Conservation (phyloP, 2,329 filamentous ascomycete genomes). For the Paecilomyces fulvus region DNA sequence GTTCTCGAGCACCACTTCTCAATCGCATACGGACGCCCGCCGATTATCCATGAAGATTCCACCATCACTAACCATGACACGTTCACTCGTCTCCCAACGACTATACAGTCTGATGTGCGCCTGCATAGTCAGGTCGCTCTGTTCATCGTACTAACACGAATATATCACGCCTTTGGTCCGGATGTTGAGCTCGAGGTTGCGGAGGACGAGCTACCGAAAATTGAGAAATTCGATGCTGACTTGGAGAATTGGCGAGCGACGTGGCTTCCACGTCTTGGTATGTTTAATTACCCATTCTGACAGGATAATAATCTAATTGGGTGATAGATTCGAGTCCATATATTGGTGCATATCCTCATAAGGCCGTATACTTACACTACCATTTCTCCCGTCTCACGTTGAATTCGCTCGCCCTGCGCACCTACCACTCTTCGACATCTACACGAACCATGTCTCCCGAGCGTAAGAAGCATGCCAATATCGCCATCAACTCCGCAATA, state of each 20-base stretch:
- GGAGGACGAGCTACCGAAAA: slow-evolving; percentile 30
- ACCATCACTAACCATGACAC: slow-evolving; percentile 29
- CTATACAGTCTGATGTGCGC: slow-evolving; percentile 27
- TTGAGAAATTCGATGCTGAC: slow-evolving; percentile 33
- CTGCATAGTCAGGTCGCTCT: slow-evolving; percentile 36
- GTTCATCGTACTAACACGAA: slow-evolving; percentile 37
- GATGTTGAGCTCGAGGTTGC: slow-evolving; percentile 35
- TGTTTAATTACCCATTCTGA: background rate
- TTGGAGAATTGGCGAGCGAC: slow-evolving; percentile 29
- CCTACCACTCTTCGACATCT: slow-evolving; percentile 32
- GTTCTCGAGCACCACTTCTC: slow-evolving; percentile 37
- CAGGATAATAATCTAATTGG: background rate
- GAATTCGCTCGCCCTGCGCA: slow-evolving; percentile 42
- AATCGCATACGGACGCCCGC: slow-evolving; percentile 36
- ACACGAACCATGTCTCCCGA: slow-evolving; percentile 35
- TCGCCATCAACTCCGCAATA: slow-evolving; percentile 36
- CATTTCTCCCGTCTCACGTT: slow-evolving; percentile 45
- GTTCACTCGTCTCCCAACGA: slow-evolving; percentile 21
- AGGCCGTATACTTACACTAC: slow-evolving; percentile 43
- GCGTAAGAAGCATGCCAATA: slow-evolving; percentile 36
- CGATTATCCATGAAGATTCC: slow-evolving; percentile 34
- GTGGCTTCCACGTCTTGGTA: slow-evolving; percentile 30
- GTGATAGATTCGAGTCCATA: slow-evolving; percentile 36
- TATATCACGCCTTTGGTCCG: slow-evolving; percentile 36
- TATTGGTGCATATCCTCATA: slow-evolving; percentile 42